Base-by-base conservation (phyloP, 768 basidiomycete species). In the Amanita polypyramis region DNA sequence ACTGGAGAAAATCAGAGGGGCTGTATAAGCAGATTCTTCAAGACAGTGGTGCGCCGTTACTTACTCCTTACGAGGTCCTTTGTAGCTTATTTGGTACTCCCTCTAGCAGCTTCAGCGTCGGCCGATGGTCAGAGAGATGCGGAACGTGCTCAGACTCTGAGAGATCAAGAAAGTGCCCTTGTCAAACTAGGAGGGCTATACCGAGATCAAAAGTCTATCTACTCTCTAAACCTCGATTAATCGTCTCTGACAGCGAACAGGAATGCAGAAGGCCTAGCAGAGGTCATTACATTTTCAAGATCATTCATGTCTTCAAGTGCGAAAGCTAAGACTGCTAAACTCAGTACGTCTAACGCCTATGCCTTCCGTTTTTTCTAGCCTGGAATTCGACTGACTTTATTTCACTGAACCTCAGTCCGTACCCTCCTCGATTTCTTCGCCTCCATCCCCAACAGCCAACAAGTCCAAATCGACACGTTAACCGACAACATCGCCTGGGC, bases 251-350 rank as follows among this genome's bases (percentile, higher is more conserved):
- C 55, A 19, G 37, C n/a, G 19, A 23, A 17, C 54, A 96, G 92
- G 58, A 86, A 97, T 69, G 82, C 88, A 15, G 64, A 81, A 52
- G 87, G 86, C 14, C 73, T 98, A 2, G 89, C 92, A 8, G 78
- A 91, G 47, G 82, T 95, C 32, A 88, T 96, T 47, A 85, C 80
- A 0, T 72, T 84, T 21, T 91, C 89, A 0, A 71, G 92, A 42
- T 73, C 79, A 0, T 92, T 94, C 70, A 88, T 95, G 77, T 82
- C 88, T 0, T 85, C 85, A n/a, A 88, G 91, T 0, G 94, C 94
- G 12, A 97, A 97, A 65, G 94, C 93, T 1, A 96, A 97, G 66
- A 96, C 95, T 0, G 93, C 93, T 2, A 95, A 95, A 68, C 79
- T 97, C 54, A 95, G 92, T 92, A 52, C 56, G 82, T 36, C 7